A percentile compares a stretch with the other conserved stretches of the same genome.
Conservation (phyloP, 805 yeast species). For the Nakazawaea anatomiae region DNA sequence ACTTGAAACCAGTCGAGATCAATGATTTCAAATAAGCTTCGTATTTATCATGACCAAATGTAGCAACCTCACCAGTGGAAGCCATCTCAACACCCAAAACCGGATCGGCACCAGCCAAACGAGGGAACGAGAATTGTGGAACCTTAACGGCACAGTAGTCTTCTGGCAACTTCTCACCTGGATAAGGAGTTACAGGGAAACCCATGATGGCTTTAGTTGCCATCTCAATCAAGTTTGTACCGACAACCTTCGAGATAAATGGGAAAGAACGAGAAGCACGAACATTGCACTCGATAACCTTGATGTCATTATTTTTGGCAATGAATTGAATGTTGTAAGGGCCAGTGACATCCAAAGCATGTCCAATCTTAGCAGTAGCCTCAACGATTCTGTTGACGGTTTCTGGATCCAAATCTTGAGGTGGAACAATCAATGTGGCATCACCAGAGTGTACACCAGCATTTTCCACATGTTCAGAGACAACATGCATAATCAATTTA, state of each 20-base stretch:
- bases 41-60: constrained; percentile 92
- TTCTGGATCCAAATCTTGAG: constrained; percentile 89
- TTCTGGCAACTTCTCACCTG: constrained; percentile 81
- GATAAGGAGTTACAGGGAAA: constrained; percentile 82
- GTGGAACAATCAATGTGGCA: constrained; percentile 33
- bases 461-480: constrained; percentile 93
- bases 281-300: constrained; percentile 97
- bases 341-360: constrained; percentile 93
- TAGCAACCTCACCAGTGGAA: constrained; percentile 97
- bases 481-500: constrained; percentile 92
- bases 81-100: constrained; percentile 99
- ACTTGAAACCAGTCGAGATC: constrained; percentile 89
- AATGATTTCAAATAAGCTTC: constrained; percentile 96
- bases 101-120: constrained; percentile 97
- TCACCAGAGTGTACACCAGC: not conserved
- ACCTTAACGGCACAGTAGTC: constrained; percentile 95
- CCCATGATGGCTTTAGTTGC: constrained; percentile 96
- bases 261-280: constrained; percentile 99
- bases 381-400: constrained; percentile 87
- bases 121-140: constrained; percentile 95
- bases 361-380: constrained; percentile 94
- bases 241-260: constrained; percentile 94
- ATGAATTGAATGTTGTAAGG: constrained; percentile 97
- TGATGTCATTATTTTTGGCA: constrained; percentile 91
- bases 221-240: constrained; percentile 93